These are phyloP conservation scores for Akanthomyces lecanii DNA, from an alignment of 2,329 filamentous ascomycete species.

Conservation along the genomic window DNA sequence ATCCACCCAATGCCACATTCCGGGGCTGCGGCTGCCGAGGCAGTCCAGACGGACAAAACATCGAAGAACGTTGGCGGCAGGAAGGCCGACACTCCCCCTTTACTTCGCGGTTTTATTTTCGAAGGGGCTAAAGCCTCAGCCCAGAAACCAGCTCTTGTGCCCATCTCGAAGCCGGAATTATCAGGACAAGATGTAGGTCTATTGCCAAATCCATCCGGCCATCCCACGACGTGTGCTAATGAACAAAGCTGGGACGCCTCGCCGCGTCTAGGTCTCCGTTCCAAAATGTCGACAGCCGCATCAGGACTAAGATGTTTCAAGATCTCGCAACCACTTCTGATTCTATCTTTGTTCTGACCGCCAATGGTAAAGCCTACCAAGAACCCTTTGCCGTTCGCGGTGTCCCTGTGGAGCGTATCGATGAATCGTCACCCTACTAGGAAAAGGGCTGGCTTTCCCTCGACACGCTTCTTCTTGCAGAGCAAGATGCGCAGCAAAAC, in stretches of 20 bases:
- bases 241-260: background rate
- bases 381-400: constrained; percentile 25
- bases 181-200: background rate
- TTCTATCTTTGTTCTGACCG: constrained; percentile 22
- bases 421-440: constrained; percentile 30
- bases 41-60: background rate
- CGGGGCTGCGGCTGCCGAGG: background rate
- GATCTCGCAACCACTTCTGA: background rate
- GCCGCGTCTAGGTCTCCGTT: background rate
- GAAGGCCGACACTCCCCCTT: background rate
- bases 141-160: background rate
- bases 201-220: background rate
- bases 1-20: background rate
- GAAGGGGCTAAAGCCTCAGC: background rate
- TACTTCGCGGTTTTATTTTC: background rate
- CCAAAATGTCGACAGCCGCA: background rate
- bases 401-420: constrained; percentile 27
- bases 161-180: background rate
- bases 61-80: background rate
- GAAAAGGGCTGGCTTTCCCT: constrained; percentile 29
- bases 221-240: background rate
- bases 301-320: background rate
- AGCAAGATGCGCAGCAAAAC: constrained; percentile 22
- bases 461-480: constrained; percentile 25
- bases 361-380: constrained; percentile 24